Evolutionary conservation across 140 eudicot species (phyloP).

Genomic region (Cichorium intybus): DNA sequence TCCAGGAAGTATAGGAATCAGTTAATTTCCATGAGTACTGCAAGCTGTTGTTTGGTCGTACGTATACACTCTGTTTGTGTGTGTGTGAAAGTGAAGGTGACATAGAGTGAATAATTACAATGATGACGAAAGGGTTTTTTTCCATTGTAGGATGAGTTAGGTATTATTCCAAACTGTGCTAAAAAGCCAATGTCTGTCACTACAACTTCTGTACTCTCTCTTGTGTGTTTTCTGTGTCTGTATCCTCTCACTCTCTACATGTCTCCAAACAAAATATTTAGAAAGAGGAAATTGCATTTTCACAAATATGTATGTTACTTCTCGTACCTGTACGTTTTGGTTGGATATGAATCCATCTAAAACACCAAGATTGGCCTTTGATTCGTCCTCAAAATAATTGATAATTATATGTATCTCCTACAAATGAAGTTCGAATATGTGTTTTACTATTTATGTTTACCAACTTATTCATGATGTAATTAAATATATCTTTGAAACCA

Average conservation of each 20-base stretch:
- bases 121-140: slow-evolving; percentile 45
- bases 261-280: slow-evolving; percentile 11
- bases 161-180: slow-evolving; percentile 42
- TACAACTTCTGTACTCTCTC: slow-evolving; percentile 18
- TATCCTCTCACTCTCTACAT: slow-evolving; percentile 7
- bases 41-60: slow-evolving; percentile 41
- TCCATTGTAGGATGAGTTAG: slow-evolving; percentile 43
- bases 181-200: slow-evolving; percentile 52
- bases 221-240: background rate
- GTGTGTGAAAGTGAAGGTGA: slow-evolving; percentile 20
- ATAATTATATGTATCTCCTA: background rate
- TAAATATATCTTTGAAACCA: background rate
- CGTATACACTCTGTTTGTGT: slow-evolving; percentile 14
- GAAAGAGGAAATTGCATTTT: slow-evolving; percentile 21
- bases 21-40: slow-evolving; percentile 37
- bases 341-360: slow-evolving; percentile 24
- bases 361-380: slow-evolving; percentile 7
- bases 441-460: background rate
- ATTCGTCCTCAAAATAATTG: slow-evolving; percentile 2
- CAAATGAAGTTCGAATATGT: background rate
- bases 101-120: slow-evolving; percentile 33
- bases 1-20: slow-evolving; percentile 31
- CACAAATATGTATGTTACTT: slow-evolving; percentile 20
- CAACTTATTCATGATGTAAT: background rate
- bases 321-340: slow-evolving; percentile 24